phyloP scores from a whole-genome alignment of 1,139 yeast species.

The Candida pseudocylindracea region DNA sequence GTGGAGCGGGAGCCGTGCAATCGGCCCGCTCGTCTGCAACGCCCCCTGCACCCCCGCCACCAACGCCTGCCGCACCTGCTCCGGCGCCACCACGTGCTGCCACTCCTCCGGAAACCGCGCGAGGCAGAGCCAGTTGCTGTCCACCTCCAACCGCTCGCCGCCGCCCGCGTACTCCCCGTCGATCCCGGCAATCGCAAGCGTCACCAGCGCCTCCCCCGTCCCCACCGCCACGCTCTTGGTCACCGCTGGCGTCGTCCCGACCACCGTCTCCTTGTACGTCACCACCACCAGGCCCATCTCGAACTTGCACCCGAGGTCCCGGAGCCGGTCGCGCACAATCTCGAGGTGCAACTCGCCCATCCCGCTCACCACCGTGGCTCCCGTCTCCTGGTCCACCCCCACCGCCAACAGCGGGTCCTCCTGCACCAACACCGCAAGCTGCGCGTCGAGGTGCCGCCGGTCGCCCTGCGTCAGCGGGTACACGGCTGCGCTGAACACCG shows the following conservation, averaged over 20 bases:
- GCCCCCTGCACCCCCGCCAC: conserved; percentile 47
- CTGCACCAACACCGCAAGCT: conserved; percentile 38
- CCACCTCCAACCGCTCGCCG: conserved; percentile 12
- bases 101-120: conserved; percentile 13
- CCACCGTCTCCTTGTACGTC: conserved; percentile 63
- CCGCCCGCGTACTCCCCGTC: conserved; percentile 24
- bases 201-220: conserved; percentile 6
- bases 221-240: too few species aligned
- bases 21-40: conserved; percentile 58
- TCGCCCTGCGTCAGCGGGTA: conserved; percentile 79
- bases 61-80: conserved; percentile 27
- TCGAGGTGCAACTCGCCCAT: conserved; percentile 95
- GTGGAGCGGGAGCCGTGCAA: conserved; percentile 41
- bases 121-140: conserved; percentile 15
- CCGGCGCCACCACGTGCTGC: conserved; percentile 24
- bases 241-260: conserved; percentile 4
- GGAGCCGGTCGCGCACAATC: conserved; percentile 57
- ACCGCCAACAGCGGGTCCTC: conserved; percentile 67
- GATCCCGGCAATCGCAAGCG: conserved; percentile 27
- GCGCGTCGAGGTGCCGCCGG: conserved; percentile 40
- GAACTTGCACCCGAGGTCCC: conserved; percentile 67
- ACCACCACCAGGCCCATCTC: conserved; percentile 70
- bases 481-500: conserved; percentile 70
- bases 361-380: conserved; percentile 75
- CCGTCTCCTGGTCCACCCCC: conserved; percentile 60